Evolutionary conservation across 1,139 yeast species (phyloP).

Genomic region (Hemisphaericaspora xylanilytica): DNA sequence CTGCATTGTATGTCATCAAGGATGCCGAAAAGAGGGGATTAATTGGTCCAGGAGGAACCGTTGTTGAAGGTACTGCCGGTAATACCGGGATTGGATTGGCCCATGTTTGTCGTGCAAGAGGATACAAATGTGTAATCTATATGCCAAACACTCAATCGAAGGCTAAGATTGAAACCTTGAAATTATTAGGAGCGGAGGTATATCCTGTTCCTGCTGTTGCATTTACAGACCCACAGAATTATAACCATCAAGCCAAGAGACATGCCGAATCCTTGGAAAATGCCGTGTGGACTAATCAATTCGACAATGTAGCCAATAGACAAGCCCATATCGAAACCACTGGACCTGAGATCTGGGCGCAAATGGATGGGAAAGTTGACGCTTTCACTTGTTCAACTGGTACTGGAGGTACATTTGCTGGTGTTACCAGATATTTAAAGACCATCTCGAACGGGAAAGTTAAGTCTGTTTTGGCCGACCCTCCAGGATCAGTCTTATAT

Average conservation of each 20-base stretch:
- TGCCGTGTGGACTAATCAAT: slow-evolving; percentile 91
- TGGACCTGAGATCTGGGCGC: slow-evolving; percentile 92
- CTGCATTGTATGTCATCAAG: slow-evolving; percentile 73
- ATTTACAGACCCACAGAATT: slow-evolving; percentile 73
- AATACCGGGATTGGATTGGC: slow-evolving; percentile 92
- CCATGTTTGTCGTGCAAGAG: slow-evolving; percentile 79
- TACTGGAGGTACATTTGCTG: slow-evolving; percentile 90
- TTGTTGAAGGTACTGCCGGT: slow-evolving; percentile 52
- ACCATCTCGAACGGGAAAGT: slow-evolving; percentile 57
- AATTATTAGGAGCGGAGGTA: slow-evolving; percentile 79
- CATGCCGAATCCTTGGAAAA: slow-evolving; percentile 73
- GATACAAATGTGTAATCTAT: slow-evolving; percentile 80
- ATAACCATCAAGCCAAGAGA: slow-evolving; percentile 79
- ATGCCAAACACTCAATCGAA: slow-evolving; percentile 90
- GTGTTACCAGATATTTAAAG: slow-evolving; percentile 73
- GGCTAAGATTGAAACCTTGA: slow-evolving; percentile 68
- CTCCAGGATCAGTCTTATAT: slow-evolving; percentile 87
- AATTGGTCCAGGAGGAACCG: slow-evolving; percentile 62
- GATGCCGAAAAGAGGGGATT: slow-evolving; percentile 77
- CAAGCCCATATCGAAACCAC: slow-evolving; percentile 89
- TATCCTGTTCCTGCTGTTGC: slow-evolving; percentile 91
- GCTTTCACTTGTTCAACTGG: slow-evolving; percentile 90
- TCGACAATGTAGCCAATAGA: slow-evolving; percentile 82
- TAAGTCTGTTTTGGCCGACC: slow-evolving; percentile 76
- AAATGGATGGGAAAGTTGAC: slow-evolving; percentile 73